Evolutionary conservation across 2,329 filamentous ascomycete genomes (phyloP), one percentile per base, ranked within the genome.

Genomic region (Trichoderma harzianum): DNA sequence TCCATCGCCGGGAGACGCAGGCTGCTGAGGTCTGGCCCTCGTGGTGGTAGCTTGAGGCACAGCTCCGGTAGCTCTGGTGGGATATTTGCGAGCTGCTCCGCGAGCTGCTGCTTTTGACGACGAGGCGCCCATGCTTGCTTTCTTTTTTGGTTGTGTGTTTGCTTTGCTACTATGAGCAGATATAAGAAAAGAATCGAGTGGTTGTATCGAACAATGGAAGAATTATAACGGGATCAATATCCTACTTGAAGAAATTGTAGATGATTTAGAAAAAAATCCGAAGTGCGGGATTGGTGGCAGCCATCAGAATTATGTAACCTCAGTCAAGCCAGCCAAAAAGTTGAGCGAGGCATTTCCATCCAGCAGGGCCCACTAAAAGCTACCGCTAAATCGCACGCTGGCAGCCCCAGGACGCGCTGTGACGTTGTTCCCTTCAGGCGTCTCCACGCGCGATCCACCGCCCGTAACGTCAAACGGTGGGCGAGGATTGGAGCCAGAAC

Each of bases 11-110:
- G 69, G 53, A 73, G 47, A 14, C 10, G 30, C 21, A 32, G 68
- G 36, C 14, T 72, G 58, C 24, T 57, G 28, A 62, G 72, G 69
- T 71, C 70, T 60, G 74, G 72, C 61, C 73, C 74, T 61, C 58
- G 77, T 51, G 70, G 74, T 53, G 72, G 74, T 53, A 70, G 74
- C 70, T 73, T 67, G 62, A 36, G 71, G 72, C 26, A 77, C 73
- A 47, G 78, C 73, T 43, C 74, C 78, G 0, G 79, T 75, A 51
- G 82, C 74, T 72, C 84, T 80, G 39, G 81, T 77, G 3, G 85
- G 85, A 74, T 85, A 87, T 73, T 81, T 85, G 70, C 85, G 83
- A 61, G 72, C 72, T n/a, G 72, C 69, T 64, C 70, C 72, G 30
- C 63, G 64, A 39, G 69, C 58, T 24, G 69, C 61, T 14, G 65